Percentiles rank a stretch among this genome's conserved stretches.
Conservation (phyloP, 495 filamentous ascomycete species). For the Aspergillus nidulans region DNA sequence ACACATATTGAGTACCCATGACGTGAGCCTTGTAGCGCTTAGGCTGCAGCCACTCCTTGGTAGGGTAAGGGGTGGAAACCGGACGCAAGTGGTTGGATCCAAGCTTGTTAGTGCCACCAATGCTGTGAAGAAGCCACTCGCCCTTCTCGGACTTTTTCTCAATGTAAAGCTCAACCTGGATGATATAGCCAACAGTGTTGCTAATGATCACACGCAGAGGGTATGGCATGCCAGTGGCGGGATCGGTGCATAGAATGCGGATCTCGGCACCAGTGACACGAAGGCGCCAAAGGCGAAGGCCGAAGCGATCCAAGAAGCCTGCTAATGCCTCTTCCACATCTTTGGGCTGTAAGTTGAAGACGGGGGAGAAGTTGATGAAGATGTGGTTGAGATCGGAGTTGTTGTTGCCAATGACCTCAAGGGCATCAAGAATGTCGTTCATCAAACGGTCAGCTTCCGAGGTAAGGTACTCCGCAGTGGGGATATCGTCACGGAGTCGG, state of each 20-base stretch:
- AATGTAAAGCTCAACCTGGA: conserved; percentile 94
- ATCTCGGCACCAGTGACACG: conserved; percentile 98
- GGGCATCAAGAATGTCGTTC: conserved; percentile 94
- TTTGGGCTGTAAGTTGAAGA: conserved; percentile 84
- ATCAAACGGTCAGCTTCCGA: conserved; percentile 94
- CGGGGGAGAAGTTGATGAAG: conserved; percentile 97
- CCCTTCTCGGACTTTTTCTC: conserved; percentile 97
- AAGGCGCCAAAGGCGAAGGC: conserved; percentile 89
- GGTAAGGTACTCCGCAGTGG: conserved; percentile 94
- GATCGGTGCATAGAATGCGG: conserved; percentile 94
- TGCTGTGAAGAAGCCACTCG: conserved; percentile 97
- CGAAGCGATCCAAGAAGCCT: conserved; percentile 94
- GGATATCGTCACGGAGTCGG: conserved; percentile 91
- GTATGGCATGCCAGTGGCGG: conserved; percentile 76
- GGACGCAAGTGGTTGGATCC: conserved; percentile 92
- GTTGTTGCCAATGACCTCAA: conserved; percentile 98
- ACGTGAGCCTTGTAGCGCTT: conserved; percentile 99
- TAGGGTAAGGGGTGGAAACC: conserved; percentile 88
- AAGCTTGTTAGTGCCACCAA: conserved; percentile 89
- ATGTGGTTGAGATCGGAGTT: conserved; percentile 99
- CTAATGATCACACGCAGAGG: conserved; percentile 95
- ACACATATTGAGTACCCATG: conserved; percentile 98
- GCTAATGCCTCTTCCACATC: conserved; percentile 93
- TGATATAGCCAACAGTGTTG: conserved; percentile 98
- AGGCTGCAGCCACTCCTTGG: conserved; percentile 97